Conservation (phyloP, 352 stramenopile genomes). For the Pythium folliculosum region DNA sequence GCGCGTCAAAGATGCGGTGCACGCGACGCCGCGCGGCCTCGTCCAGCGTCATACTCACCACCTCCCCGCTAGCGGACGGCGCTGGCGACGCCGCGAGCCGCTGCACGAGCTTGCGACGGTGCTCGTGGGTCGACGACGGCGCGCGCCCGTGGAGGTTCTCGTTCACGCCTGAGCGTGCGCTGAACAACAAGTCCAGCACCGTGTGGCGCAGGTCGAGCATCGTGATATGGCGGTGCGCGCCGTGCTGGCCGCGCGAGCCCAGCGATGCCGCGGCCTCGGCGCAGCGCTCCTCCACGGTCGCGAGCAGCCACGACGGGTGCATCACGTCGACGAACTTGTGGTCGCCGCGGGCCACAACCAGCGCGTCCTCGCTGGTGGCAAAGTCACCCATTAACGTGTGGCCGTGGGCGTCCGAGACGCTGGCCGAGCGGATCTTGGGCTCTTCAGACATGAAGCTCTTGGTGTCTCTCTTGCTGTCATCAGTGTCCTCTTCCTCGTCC, state of each 20-base stretch:
- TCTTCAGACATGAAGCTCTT: neutral
- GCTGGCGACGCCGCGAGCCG: constrained; percentile 33
- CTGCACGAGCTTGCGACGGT: constrained; percentile 48
- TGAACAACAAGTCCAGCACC: constrained; percentile 74
- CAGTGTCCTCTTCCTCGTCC: constrained; percentile 4
- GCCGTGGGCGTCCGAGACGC: neutral
- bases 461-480: constrained; percentile 3
- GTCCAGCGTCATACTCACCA: neutral
- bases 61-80: neutral
- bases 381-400: neutral
- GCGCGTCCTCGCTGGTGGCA: neutral
- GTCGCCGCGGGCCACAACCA: neutral
- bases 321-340: constrained; percentile 76
- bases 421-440: neutral
- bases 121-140: constrained; percentile 39
- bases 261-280: constrained; percentile 39
- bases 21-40: constrained; percentile 37
- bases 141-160: constrained; percentile 56
- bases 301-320: constrained; percentile 68
- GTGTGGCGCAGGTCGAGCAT: constrained; percentile 53
- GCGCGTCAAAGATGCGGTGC: constrained; percentile 55
- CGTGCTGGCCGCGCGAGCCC: constrained; percentile 19
- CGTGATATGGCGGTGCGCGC: constrained; percentile 26
- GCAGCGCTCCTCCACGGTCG: constrained; percentile 69
- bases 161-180: constrained; percentile 44